Percentiles rank a stretch among this genome's conserved stretches.
Conservation (phyloP, 345 rosid species). For the Citrus mangshanensis region DNA sequence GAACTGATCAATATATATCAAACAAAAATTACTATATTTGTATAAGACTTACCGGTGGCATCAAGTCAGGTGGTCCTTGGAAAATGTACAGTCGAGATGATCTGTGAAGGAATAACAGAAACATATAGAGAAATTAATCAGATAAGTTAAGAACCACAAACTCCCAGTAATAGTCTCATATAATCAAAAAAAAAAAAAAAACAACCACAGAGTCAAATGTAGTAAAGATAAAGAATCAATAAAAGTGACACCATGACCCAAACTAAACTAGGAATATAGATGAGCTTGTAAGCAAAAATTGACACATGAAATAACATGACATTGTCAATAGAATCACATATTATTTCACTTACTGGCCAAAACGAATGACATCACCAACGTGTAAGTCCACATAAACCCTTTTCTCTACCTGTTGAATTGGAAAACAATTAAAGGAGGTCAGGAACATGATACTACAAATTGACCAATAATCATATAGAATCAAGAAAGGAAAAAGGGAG, state of each 20-base stretch:
- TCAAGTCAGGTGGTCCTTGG: constrained; percentile 87
- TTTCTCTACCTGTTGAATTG: constrained; percentile 54
- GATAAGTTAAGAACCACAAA: background rate
- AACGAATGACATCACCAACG: constrained; percentile 91
- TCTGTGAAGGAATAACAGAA: constrained; percentile 28
- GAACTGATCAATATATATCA: background rate
- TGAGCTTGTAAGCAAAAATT: background rate
- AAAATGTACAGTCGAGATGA: constrained; percentile 83
- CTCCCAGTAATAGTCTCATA: background rate
- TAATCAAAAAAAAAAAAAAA: too few relatives aligned
- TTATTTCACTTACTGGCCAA: constrained; percentile 71
- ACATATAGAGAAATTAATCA: background rate
- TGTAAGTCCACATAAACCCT: constrained; percentile 61
- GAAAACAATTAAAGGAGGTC: background rate
- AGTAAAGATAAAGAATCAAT: background rate
- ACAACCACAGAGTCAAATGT: background rate
- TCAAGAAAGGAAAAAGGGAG: background rate
- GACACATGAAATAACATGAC: constrained; percentile 1
- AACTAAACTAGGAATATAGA: background rate
- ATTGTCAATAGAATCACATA: constrained; percentile 9
- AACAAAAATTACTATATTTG: background rate
- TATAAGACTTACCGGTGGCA: constrained; percentile 67
- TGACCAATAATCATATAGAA: background rate
- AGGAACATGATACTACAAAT: background rate
- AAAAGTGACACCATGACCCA: background rate